Conservation (phyloP, 2,329 filamentous ascomycete genomes). For the Pseudocercospora fuligena region DNA sequence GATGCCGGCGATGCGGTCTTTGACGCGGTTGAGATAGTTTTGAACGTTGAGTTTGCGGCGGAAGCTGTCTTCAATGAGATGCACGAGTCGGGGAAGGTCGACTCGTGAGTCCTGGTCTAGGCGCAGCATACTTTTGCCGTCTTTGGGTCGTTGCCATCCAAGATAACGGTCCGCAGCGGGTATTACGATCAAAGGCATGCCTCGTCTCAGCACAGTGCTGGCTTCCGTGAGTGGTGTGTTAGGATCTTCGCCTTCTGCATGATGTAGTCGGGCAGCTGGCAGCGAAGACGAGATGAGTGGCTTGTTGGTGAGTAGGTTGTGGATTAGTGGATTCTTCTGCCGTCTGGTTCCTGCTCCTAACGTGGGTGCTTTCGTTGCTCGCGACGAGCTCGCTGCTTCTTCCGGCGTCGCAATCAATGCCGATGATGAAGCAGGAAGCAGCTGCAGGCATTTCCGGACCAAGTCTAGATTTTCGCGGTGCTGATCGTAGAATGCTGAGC, state of each 20-base stretch:
- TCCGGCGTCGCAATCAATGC: conserved; percentile 85
- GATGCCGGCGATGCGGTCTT: conserved; percentile 80
- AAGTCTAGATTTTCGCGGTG: conserved; percentile 76
- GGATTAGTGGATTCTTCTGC: conserved; percentile 83
- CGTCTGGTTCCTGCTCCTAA: conserved; percentile 55
- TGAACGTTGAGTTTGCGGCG: conserved; percentile 79
- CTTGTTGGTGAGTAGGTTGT: conserved; percentile 95
- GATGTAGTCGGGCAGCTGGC: conserved; percentile 65
- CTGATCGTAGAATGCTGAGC: conserved; percentile 41
- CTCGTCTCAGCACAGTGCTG: conserved; percentile 85
- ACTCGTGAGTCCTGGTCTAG: conserved; percentile 77
- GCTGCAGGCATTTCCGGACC: conserved; percentile 69
- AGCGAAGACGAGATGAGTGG: conserved; percentile 90
- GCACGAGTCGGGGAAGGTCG: conserved; percentile 78
- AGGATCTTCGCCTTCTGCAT: conserved; percentile 28
- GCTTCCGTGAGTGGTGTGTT: conserved; percentile 40
- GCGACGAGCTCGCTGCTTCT: conserved; percentile 72
- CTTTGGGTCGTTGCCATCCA: conserved; percentile 71
- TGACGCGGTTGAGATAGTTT: conserved; percentile 81
- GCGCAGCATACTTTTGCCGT: conserved; percentile 64
- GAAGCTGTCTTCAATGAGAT: conserved; percentile 94
- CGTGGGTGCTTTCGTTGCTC: conserved; percentile 23
- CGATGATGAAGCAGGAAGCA: conserved; percentile 83
- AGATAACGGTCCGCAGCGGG: conserved; percentile 66
- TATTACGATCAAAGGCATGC: conserved; percentile 85